Evolutionary conservation across 441 rosid species (phyloP), one percentile per base, ranked within the genome.

Genomic region (Adansonia gregorii): DNA sequence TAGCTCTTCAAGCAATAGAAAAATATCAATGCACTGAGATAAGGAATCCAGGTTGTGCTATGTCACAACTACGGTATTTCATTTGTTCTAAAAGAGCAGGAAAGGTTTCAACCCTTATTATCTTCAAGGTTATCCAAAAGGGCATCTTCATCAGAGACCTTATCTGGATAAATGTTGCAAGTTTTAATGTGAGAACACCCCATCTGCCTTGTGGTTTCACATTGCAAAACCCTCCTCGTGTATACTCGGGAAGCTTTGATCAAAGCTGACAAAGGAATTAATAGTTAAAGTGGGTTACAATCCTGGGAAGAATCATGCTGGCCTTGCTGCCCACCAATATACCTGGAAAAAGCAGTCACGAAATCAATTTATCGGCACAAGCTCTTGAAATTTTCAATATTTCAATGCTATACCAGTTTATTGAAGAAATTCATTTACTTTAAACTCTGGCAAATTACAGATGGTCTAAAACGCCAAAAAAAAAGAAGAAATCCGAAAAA

Each of bases 71-170:
- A 12, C 41, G 12, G 2, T 46, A 14, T 70, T 51, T 49, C 43
- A 14, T 45, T 70, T 24, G 24, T 51, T 51, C 74, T 35, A 15
- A 35, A 35, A 70, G 60, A 70, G 59, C 9, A 6, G 43, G 24
- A 52, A 71, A 27, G 60, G 74, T n/a, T 52, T 71, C 48, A 51
- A 41, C 15, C 61, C 31, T 71, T 54, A 71, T 31, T 54, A 71
- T 31, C 74, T 70, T 51, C 24, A 51, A 51, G 24, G 43, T 70
- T 14, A 70, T 27, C 60, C 46, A 70, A 70, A 70, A 51, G 54
- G 59, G 59, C 58, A 69, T 69, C 73, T 49, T 31, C 73, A 27
- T 54, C 41, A 35, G 68, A 64, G 48, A 64, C 22, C 68, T 7
- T 35, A 35, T 35, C 68, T 64, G 15, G 48, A 64, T 64, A 64